Base-by-base conservation (phyloP, 768 basidiomycete species). In the Coprinopsis marcescibilis region DNA sequence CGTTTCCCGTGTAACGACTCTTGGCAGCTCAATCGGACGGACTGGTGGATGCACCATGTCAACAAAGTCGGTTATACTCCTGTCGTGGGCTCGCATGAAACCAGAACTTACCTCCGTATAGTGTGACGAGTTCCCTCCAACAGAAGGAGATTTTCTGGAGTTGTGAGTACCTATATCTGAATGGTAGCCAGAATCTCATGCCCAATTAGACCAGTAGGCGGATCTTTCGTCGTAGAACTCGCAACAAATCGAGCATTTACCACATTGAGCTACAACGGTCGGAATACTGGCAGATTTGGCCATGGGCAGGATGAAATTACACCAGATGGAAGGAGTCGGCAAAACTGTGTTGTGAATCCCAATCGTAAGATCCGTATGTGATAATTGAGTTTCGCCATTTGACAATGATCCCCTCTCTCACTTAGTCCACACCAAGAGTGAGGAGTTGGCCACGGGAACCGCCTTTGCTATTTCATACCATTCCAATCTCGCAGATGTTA, bases 71-170 rank as follows among this genome's bases (percentile, higher is more conserved):
- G 5, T 29, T 8, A 14, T 36, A 27, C n/a, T 43, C 17, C 19
- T 32, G 43, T 17, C 24, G 13, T 21, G 8, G 11, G 13, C 2
- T 48, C 11, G 30, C 30, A 32, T 8, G 8, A n/a, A 8, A 32
- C 8, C n/a, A n/a, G 29, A 32, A 8, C n/a, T 8, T 32, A 8
- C n/a, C 29, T 32, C 29, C 29, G 8, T 32, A 17, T 30, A 73
- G 71, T 74, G 72, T 49, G 71, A 74, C 48, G 57, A 69, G 49
- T 71, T 74, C 51, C 73, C 73, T 3, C 73, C 73, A 1, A 64
- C 57, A 3, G 55, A 60, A 15, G 71, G 69, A 2, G 66, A 66
- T 40, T 73, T 72, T 49, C 64, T 75, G 7, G 69, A 72, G 46
- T 53, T 73, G 71, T 72, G 46, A 43, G 66, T 54, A 25, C 29